These are phyloP conservation scores for Phytopythium montanum DNA, from an alignment of 352 stramenopile genomes.

Conservation along the genomic window DNA sequence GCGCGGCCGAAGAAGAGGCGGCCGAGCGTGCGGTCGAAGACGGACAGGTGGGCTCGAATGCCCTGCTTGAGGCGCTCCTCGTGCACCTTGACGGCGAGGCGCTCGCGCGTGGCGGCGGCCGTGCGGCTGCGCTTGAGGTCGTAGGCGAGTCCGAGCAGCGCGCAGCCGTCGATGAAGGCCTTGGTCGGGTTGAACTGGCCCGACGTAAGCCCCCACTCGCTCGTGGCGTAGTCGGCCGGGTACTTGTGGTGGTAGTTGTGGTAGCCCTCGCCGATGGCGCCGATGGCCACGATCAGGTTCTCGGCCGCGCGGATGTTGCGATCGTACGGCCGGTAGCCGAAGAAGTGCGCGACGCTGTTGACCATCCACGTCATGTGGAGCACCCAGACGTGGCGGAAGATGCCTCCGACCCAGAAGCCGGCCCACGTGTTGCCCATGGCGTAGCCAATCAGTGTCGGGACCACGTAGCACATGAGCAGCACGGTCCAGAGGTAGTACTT, in stretches of 20 bases:
- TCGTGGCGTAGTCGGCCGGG: slow-evolving; percentile 97
- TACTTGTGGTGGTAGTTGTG: slow-evolving; percentile 99
- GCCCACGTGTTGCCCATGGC: slow-evolving; percentile 91
- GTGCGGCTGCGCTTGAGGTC: slow-evolving; percentile 94
- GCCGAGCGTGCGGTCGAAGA: slow-evolving; percentile 52
- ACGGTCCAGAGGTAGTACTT: slow-evolving; percentile 87
- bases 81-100: slow-evolving; percentile 57
- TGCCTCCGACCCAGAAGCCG: slow-evolving; percentile 95
- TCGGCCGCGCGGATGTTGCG: slow-evolving; percentile 93
- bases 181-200: slow-evolving; percentile 98
- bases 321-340: slow-evolving; percentile 98
- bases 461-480: slow-evolving; percentile 96
- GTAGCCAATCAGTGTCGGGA: slow-evolving; percentile 90
- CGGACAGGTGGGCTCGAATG: slow-evolving; percentile 41
- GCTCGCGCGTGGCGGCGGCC: slow-evolving; percentile 60
- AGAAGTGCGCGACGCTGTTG: slow-evolving; percentile 98
- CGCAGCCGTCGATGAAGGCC: slow-evolving; percentile 95
- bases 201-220: slow-evolving; percentile 94
- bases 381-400: slow-evolving; percentile 94
- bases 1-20: slow-evolving; percentile 80
- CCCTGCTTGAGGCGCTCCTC: slow-evolving; percentile 56
- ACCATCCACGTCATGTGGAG: slow-evolving; percentile 99
- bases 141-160: slow-evolving; percentile 91
- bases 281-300: slow-evolving; percentile 96
- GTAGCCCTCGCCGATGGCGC: slow-evolving; percentile 96